Evolutionary conservation across 495 filamentous ascomycete species (phyloP), one percentile per base, ranked within the genome.

Genomic region (Penicillium silybi): DNA sequence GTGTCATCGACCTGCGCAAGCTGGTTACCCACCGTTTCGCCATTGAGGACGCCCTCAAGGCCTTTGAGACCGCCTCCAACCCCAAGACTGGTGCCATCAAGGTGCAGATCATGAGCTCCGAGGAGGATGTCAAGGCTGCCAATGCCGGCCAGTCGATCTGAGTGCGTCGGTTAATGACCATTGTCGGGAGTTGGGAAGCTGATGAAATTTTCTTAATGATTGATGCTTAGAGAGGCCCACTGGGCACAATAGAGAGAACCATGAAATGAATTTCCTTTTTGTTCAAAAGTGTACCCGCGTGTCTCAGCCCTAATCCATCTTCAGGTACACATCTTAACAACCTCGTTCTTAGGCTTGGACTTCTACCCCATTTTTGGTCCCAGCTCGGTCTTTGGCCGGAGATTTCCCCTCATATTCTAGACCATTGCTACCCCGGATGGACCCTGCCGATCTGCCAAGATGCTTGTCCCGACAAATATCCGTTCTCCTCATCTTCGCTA

Each of bases 41-140:
- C 32, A 70, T 96, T 10, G 92, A 96, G 75, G 85, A 97, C 54
- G 90, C 92, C 3, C 66, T 92, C 23, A 81, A 91, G 71, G 92
- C 92, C 20, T 97, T 97, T 69, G 80, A 88, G 70, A 92, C 85
- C 13, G 89, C 90, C 18, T 80, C 86, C 2, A 83, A 96, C 69
- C 84, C 88, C n/a, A 90, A 84, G 74, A 95, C 85, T 34, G 92
- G 92, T 3, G 91, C 92, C 13, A 96, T 97, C 66, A 97, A 97
- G 76, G 91, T 96, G 58, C 84, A 89, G 76, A 97, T 96, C 44
- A 75, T 77, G 74, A 77, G 74, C 62, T 72, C 68, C 5, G 70
- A 69, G 56, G 72, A 73, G 50, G 72, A 77, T 56, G 70, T 77
- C 38, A 65, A 70, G 62, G 69, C 67, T 43, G 69, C 71, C 53